These are phyloP conservation scores for Cryptosporidium andersoni DNA, from an alignment of 169 alveolate species.

Conservation along the genomic window DNA sequence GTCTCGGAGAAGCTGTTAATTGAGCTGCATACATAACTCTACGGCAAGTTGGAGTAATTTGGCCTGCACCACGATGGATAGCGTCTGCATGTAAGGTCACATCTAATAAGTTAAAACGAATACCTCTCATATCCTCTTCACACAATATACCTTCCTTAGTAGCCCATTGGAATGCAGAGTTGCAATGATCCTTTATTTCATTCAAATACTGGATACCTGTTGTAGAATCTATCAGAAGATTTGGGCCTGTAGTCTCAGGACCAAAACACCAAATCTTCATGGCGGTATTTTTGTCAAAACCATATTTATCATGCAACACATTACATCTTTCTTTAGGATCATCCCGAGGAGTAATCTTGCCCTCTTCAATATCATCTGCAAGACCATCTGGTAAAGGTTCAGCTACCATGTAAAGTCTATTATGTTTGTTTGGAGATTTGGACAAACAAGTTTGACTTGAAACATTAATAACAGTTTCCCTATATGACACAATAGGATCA, in stretches of 20 bases:
- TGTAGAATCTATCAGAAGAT: slow-evolving; percentile 95
- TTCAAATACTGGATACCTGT: slow-evolving; percentile 96
- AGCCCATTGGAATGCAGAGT: slow-evolving; percentile 99
- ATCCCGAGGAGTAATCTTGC: slow-evolving; percentile 89
- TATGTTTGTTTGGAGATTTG: slow-evolving; percentile 99
- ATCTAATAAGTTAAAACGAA: slow-evolving; percentile 96
- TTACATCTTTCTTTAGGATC: slow-evolving; percentile 96
- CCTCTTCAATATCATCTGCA: slow-evolving; percentile 95
- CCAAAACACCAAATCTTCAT: slow-evolving; percentile 99
- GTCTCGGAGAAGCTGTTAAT: slow-evolving; percentile 95
- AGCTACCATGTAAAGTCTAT: slow-evolving; percentile 96
- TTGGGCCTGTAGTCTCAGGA: slow-evolving; percentile 98
- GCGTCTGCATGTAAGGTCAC: slow-evolving; percentile 99
- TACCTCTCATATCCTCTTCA: slow-evolving; percentile 99
- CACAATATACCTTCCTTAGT: slow-evolving; percentile 98
- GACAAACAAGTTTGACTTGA: slow-evolving; percentile 93
- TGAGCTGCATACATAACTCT: slow-evolving; percentile 96
- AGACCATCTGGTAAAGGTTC: slow-evolving; percentile 96
- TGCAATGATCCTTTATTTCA: slow-evolving; percentile 98
- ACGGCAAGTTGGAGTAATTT: slow-evolving; percentile 97
- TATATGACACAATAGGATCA: slow-evolving; percentile 99
- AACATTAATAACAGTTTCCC: slow-evolving; percentile 96
- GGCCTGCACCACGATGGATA: slow-evolving; percentile 99
- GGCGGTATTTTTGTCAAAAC: slow-evolving; percentile 97
- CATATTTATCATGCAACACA: slow-evolving; percentile 91